Conservation (phyloP, 2,329 filamentous ascomycete genomes). For the Aspergillus quadrilineatus region DNA sequence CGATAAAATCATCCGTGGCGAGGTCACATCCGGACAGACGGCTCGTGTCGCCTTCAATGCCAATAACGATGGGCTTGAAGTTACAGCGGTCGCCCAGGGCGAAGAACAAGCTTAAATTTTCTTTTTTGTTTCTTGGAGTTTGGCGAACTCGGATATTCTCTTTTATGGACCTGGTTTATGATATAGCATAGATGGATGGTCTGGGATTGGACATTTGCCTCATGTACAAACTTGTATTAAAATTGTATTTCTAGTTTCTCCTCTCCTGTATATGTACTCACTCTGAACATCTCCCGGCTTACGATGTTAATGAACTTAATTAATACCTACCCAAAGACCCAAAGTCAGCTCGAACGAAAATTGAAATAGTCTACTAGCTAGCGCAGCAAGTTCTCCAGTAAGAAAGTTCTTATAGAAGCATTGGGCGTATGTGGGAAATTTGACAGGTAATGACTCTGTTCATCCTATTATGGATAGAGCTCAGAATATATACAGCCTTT, state of each 20-base stretch:
- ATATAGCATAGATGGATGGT: not conserved
- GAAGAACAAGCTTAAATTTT: conserved; percentile 11
- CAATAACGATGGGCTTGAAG: conserved; percentile 58
- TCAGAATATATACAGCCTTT: conserved; percentile 54
- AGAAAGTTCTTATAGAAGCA: conserved; percentile 65
- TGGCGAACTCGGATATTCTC: conserved; percentile 1
- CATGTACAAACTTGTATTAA: conserved; percentile 4
- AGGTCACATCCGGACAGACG: conserved; percentile 71
- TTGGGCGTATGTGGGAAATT: conserved; percentile 77
- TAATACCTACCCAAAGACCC: not conserved
- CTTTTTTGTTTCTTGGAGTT: not conserved
- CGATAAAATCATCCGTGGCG: conserved; percentile 85
- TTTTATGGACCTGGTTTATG: not conserved
- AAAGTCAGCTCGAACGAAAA: conserved; percentile 59
- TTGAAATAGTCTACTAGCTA: conserved; percentile 80
- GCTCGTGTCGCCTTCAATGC: conserved; percentile 69
- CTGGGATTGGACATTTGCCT: not conserved
- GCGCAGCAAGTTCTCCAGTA: conserved; percentile 68
- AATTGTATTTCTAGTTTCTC: conserved; percentile 15
- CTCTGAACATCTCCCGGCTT: not conserved
- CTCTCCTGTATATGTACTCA: conserved; percentile 9
- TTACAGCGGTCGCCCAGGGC: conserved; percentile 33
- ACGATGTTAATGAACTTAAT: not conserved
- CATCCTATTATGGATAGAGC: not conserved
- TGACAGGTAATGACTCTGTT: conserved; percentile 54